phyloP scores from a whole-genome alignment of 805 yeast species.

The Jamesozyma spencerorum region DNA sequence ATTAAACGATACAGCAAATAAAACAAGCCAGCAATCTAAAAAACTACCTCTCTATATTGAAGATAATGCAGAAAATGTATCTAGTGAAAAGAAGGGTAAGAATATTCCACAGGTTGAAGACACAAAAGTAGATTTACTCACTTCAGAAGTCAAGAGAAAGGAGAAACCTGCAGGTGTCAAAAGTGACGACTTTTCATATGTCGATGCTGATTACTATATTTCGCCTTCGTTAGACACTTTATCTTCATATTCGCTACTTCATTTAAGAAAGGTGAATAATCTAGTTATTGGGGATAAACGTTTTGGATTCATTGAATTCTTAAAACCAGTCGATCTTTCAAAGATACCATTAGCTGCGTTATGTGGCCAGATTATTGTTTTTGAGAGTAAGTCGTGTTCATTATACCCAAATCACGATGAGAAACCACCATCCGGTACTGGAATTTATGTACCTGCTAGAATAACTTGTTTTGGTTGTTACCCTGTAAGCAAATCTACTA shows the following conservation, averaged over 20 bases:
- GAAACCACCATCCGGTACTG: constrained; percentile 66
- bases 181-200: constrained; percentile 37
- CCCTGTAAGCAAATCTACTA: constrained; percentile 66
- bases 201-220: constrained; percentile 78
- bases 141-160: no score
- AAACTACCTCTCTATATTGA: no score
- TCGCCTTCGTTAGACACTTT: constrained; percentile 66
- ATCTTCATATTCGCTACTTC: constrained; percentile 46
- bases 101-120: no score
- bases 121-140: no score
- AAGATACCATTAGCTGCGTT: constrained; percentile 51
- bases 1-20: background rate
- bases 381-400: constrained; percentile 50
- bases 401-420: constrained; percentile 60
- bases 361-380: constrained; percentile 54
- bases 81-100: no score
- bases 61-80: no score
- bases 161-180: no score
- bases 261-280: constrained; percentile 52
- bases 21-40: no score
- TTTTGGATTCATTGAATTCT: constrained; percentile 68
- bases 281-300: constrained; percentile 68
- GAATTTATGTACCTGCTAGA: constrained; percentile 67
- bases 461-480: constrained; percentile 72
- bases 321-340: constrained; percentile 76